Evolutionary conservation across 257 asterid species (phyloP), one percentile per base, ranked within the genome.

Genomic region (Buddleja alternifolia): DNA sequence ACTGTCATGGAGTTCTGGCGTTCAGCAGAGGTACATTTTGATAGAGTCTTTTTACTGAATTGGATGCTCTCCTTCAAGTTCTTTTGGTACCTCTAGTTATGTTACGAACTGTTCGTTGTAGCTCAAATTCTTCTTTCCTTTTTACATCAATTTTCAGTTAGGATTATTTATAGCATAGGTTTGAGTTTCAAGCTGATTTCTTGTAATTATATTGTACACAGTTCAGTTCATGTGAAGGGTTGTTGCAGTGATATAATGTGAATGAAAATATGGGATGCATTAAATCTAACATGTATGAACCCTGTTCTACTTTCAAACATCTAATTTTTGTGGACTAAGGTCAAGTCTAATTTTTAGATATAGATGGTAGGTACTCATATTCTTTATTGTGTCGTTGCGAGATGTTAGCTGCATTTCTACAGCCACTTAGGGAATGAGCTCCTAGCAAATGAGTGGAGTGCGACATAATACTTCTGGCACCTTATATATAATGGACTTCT

Each of bases 1-100:
- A 85, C 92, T 72, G 87, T 89, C 78, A 81, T 72, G 85, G 90
- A 83, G 70, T 94, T 92, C 85, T 94, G 99, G 98, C 85, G 73
- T 62, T 84, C 84, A 32, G 83, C 82, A 42, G 87, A 86, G 96
- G 97, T 87, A 81, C 29, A 36, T 24, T 40, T 39, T 39, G 10
- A 20, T 14, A 37, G 46, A 34, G 48, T 17, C 40, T 45, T 64
- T 58, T n/a, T 29, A 61, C 60, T 40, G 50, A 29, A 46, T 75
- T 42, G 4, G 69, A 50, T 37, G 52, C 45, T 41, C 40, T 53
- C 12, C 17, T 48, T 54, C 11, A 62, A 34, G 42, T 32, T 48
- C 12, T 53, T 65, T 58, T 36, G 45, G 34, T 21, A 48, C 47
- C 20, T 57, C 61, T 71, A 45, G 9, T 42, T 36, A 67, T 67